A percentile compares a stretch with the other conserved stretches of the same genome.
Evolutionary conservation across 1,284 basidiomycete species (phyloP).

Genomic region (Heterobasidion annosum): DNA sequence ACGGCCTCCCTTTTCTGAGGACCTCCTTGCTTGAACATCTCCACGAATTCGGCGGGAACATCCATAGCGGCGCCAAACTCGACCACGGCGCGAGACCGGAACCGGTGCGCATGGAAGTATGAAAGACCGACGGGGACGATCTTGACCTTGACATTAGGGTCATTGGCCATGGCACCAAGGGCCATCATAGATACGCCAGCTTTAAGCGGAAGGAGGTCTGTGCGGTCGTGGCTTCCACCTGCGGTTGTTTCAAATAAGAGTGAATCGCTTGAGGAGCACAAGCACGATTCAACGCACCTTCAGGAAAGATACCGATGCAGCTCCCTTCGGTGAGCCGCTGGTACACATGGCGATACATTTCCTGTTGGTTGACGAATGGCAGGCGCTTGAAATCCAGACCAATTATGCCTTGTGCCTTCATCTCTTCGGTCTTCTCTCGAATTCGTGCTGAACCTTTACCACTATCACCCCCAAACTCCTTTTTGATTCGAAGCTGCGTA

Average conservation of each 20-base stretch:
- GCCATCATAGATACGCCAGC: constrained; percentile 97
- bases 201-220: constrained; percentile 90
- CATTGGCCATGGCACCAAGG: constrained; percentile 91
- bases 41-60: constrained; percentile 79
- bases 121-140: constrained; percentile 93
- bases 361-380: constrained; percentile 85
- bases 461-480: constrained; percentile 80
- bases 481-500: constrained; percentile 78
- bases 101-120: constrained; percentile 94
- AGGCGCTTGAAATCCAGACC: constrained; percentile 74
- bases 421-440: constrained; percentile 56
- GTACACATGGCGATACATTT: constrained; percentile 96
- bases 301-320: constrained; percentile 93
- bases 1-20: constrained; percentile 87
- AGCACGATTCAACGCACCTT: constrained; percentile 47
- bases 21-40: constrained; percentile 90
- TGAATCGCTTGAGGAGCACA: background rate
- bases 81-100: constrained; percentile 91
- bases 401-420: constrained; percentile 38
- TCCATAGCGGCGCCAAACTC: constrained; percentile 93
- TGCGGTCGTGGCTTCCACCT: constrained; percentile 96
- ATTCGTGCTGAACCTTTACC: constrained; percentile 70
- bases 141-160: constrained; percentile 81
- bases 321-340: constrained; percentile 81
- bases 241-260: constrained; percentile 2